These are phyloP conservation scores for Russula virescens DNA, from an alignment of 768 basidiomycete genomes.

Conservation along the genomic window DNA sequence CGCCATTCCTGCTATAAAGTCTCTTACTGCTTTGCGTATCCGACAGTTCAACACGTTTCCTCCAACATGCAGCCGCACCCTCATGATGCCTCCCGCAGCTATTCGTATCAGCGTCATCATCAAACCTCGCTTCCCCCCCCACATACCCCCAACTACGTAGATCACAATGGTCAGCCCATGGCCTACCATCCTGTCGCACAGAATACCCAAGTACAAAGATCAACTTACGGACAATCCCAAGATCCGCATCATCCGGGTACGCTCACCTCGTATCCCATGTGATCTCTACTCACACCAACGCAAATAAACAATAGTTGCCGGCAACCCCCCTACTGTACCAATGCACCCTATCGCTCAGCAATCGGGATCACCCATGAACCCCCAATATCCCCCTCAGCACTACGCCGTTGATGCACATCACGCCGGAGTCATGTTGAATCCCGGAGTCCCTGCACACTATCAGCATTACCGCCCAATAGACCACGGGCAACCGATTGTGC, in stretches of 20 bases:
- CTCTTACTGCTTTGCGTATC: constrained; percentile 7
- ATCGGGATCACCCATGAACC: constrained; percentile 13
- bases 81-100: constrained; percentile 14
- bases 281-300: neutral
- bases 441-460: constrained; percentile 20
- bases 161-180: constrained; percentile 3
- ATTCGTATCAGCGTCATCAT: constrained; percentile 18
- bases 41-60: constrained; percentile 10
- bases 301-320: neutral
- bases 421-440: constrained; percentile 12
- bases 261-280: neutral
- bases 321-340: neutral
- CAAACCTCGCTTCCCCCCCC: constrained; percentile 6
- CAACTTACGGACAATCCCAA: constrained; percentile 12
- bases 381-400: constrained; percentile 14
- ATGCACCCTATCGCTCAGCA: constrained; percentile 16
- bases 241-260: constrained; percentile 12
- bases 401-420: constrained; percentile 10
- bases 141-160: constrained; percentile 7
- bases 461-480: constrained; percentile 22
- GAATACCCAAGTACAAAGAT: constrained; percentile 10
- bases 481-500: constrained; percentile 22
- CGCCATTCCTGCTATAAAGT: constrained; percentile 18
- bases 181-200: constrained; percentile 4
- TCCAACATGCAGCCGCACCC: constrained; percentile 20